Evolutionary conservation across 495 filamentous ascomycete genomes (phyloP).

Genomic region (Jackrogersella minutella): DNA sequence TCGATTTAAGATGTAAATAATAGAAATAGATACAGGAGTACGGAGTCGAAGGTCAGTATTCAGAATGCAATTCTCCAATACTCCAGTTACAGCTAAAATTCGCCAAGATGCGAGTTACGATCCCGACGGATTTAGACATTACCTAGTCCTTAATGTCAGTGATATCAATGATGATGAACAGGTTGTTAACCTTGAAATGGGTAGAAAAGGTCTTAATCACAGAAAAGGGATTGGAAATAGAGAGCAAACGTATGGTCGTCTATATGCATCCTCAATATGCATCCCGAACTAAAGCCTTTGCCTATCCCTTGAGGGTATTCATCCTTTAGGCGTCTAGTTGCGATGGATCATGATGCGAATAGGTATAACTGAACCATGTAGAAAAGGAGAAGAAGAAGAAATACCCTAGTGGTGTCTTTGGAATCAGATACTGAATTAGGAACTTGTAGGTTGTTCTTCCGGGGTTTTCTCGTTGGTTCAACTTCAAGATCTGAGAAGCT

Average conservation of each 20-base stretch:
- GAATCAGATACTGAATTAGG: too few relatives aligned
- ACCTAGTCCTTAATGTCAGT: not conserved
- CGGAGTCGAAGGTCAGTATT: not conserved
- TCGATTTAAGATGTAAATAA: too few relatives aligned
- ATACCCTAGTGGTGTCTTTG: too few relatives aligned
- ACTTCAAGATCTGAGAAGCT: conserved; percentile 10
- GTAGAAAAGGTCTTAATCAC: too few relatives aligned
- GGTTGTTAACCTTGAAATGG: not conserved
- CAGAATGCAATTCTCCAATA: too few relatives aligned
- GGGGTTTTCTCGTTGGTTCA: too few relatives aligned
- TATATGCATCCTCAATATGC: too few relatives aligned
- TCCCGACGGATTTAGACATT: not conserved
- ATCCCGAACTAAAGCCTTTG: too few relatives aligned
- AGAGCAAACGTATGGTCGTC: not conserved
- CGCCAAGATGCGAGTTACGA: not conserved
- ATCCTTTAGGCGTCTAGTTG: not conserved
- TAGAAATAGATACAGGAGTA: not conserved
- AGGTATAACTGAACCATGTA: not conserved
- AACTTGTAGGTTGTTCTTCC: too few relatives aligned
- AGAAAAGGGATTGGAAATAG: conserved; percentile 4
- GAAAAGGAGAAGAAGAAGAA: too few relatives aligned
- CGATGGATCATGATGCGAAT: not conserved
- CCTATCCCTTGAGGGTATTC: conserved; percentile 8
- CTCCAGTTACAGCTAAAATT: not conserved
- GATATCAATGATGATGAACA: not conserved